Conservation (phyloP, 2,329 filamentous ascomycete species). For the Arthrobotrys entomopaga region DNA sequence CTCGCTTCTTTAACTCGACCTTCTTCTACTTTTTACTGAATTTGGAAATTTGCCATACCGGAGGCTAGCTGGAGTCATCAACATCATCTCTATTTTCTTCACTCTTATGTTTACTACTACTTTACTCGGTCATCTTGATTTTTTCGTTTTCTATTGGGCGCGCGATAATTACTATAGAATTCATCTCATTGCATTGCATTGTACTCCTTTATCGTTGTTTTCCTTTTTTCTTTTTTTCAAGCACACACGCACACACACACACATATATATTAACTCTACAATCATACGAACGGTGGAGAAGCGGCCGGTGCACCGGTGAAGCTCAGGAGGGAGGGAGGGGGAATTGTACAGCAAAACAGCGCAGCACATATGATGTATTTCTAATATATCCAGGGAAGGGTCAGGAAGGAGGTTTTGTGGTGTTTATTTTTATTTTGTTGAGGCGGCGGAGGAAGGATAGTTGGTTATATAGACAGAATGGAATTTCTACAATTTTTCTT, state of each 20-base stretch:
- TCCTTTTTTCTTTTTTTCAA: background rate
- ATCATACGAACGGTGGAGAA: background rate
- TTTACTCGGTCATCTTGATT: background rate
- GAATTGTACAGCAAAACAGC: conserved; percentile 27
- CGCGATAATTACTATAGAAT: conserved; percentile 7
- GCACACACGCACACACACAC: background rate
- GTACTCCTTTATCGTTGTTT: background rate
- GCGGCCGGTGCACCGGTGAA: too few species aligned
- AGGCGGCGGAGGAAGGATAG: conserved; percentile 2
- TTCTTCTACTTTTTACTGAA: conserved; percentile 31
- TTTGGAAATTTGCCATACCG: background rate
- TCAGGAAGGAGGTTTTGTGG: background rate
- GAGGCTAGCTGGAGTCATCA: conserved; percentile 16
- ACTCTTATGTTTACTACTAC: background rate
- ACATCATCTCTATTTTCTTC: background rate
- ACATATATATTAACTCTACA: background rate
- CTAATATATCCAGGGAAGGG: conserved; percentile 6
- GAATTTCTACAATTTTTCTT: conserved; percentile 37
- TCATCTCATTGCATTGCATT: background rate
- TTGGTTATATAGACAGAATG: conserved; percentile 16
- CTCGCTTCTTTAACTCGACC: conserved; percentile 37
- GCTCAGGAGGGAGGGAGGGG: background rate
- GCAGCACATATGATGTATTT: conserved; percentile 25
- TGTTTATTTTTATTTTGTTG: background rate
- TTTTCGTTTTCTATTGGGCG: background rate